These are phyloP conservation scores for Alternaria tenuissima DNA, from an alignment of 2,329 filamentous ascomycete species.

Conservation along the genomic window DNA sequence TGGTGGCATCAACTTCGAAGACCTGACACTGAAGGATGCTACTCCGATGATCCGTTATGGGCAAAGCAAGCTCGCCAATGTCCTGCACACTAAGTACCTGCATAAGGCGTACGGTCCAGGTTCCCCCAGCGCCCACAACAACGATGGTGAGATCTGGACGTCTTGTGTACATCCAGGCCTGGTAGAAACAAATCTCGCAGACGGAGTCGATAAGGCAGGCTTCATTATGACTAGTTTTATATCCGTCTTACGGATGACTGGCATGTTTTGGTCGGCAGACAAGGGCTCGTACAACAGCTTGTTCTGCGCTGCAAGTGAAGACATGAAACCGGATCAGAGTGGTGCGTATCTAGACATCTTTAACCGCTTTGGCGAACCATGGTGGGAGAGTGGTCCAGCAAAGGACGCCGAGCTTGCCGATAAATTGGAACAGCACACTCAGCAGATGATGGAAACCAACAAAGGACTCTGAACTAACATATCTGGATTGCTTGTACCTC, in stretches of 20 bases:
- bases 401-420: slow-evolving; percentile 11
- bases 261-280: slow-evolving; percentile 9
- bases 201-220: not conserved
- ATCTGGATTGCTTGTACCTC: not conserved
- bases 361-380: slow-evolving; percentile 7
- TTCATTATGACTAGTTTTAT: not conserved
- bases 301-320: slow-evolving; percentile 9
- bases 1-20: slow-evolving; percentile 26
- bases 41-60: slow-evolving; percentile 26
- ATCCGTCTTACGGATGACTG: not conserved
- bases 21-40: slow-evolving; percentile 12
- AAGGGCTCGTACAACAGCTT: slow-evolving; percentile 14
- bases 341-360: slow-evolving; percentile 13
- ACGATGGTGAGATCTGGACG: slow-evolving; percentile 21
- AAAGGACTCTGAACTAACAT: not conserved
- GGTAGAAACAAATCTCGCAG: slow-evolving; percentile 25
- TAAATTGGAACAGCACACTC: slow-evolving; percentile 15
- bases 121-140: slow-evolving; percentile 3
- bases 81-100: slow-evolving; percentile 23
- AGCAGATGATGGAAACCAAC: slow-evolving; percentile 6
- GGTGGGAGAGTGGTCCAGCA: slow-evolving; percentile 14
- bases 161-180: slow-evolving; percentile 31
- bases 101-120: slow-evolving; percentile 19
- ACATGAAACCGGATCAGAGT: slow-evolving; percentile 13
- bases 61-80: slow-evolving; percentile 35